Evolutionary conservation across 257 asterid species (phyloP).

Genomic region (Solanum neorickii): DNA sequence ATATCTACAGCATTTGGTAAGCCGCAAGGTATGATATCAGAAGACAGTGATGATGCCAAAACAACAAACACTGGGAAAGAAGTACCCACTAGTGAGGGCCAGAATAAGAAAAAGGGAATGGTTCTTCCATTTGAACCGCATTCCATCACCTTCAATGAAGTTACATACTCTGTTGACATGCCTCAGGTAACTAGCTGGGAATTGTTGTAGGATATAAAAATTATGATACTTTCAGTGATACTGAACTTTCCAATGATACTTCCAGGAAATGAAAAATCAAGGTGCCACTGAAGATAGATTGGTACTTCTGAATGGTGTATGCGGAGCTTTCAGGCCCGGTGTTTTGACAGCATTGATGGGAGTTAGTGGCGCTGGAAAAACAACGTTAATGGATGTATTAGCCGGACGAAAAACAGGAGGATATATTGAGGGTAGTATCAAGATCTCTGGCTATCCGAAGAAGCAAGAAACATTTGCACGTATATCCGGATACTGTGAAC

Average conservation of each 20-base stretch:
- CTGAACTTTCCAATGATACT: not conserved
- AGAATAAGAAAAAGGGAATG: conserved; percentile 45
- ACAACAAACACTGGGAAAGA: not conserved
- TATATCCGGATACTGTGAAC: conserved; percentile 71
- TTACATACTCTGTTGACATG: conserved; percentile 79
- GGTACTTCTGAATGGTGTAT: conserved; percentile 48
- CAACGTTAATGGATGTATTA: conserved; percentile 66
- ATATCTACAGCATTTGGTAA: conserved; percentile 37
- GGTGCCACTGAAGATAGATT: conserved; percentile 37
- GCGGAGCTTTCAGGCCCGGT: conserved; percentile 72
- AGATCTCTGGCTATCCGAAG: conserved; percentile 60
- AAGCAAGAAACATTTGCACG: conserved; percentile 65
- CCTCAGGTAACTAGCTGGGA: conserved; percentile 37
- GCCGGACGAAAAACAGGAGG: conserved; percentile 82
- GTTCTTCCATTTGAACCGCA: conserved; percentile 87
- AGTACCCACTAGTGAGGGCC: conserved; percentile 12
- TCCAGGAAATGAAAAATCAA: conserved; percentile 59
- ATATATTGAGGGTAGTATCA: conserved; percentile 52
- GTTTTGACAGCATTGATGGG: conserved; percentile 81
- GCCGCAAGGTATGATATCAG: conserved; percentile 40
- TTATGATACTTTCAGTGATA: not conserved
- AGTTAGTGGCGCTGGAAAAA: conserved; percentile 83
- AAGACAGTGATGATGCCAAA: conserved; percentile 8
- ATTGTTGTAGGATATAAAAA: not conserved
- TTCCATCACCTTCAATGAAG: conserved; percentile 59